Evolutionary conservation across 2,329 filamentous ascomycete species (phyloP).

Genomic region (Xylariaceae sp.): DNA sequence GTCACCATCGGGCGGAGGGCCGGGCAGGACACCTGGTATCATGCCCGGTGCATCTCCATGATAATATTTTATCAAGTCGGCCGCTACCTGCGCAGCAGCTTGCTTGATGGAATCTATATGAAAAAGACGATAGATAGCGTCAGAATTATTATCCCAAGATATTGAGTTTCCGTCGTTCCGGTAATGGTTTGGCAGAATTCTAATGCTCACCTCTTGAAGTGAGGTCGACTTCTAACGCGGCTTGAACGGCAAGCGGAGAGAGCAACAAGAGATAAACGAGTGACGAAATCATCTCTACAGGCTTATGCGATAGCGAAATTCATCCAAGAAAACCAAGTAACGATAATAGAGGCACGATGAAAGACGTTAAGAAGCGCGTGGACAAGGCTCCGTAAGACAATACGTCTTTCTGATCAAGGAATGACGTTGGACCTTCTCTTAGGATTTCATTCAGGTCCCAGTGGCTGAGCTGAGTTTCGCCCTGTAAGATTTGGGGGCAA

Average conservation of each 20-base stretch:
- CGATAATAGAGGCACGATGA: background rate
- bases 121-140: background rate
- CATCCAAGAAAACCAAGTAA: background rate
- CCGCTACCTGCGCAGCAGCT: slow-evolving; percentile 38
- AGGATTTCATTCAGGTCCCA: slow-evolving; percentile 1
- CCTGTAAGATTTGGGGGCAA: background rate
- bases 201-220: slow-evolving; percentile 34
- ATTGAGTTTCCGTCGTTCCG: background rate
- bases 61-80: slow-evolving; percentile 39
- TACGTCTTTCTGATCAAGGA: slow-evolving; percentile 1
- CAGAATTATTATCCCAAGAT: background rate
- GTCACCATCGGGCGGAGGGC: slow-evolving; percentile 37
- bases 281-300: slow-evolving; percentile 30
- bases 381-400: background rate
- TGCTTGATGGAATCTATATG: slow-evolving; percentile 37
- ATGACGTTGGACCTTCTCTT: slow-evolving; percentile 28
- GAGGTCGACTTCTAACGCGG: slow-evolving; percentile 39
- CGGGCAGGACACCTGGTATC: slow-evolving; percentile 42
- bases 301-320: background rate
- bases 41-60: slow-evolving; percentile 51
- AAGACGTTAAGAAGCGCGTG: background rate
- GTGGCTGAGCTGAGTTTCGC: background rate
- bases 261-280: slow-evolving; percentile 34
- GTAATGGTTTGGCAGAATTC: background rate
- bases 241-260: slow-evolving; percentile 34